Base-by-base conservation (phyloP, 345 rosid species). In the Garcia nutans region DNA sequence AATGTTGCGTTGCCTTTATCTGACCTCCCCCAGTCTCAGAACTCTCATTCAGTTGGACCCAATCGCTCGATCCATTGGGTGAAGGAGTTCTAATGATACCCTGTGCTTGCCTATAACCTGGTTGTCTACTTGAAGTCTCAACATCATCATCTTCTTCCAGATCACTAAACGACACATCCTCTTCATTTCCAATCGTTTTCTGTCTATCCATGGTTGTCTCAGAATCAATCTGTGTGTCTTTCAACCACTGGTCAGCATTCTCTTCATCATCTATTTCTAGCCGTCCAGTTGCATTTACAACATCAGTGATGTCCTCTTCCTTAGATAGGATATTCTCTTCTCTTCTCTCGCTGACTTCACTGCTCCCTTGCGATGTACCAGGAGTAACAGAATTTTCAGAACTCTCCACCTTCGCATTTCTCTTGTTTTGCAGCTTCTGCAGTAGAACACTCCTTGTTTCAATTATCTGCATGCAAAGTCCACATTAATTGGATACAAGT, bases 91-190 rank as follows among this genome's bases (percentile, higher is more conserved):
- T 80, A 10, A 59, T 10, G 16, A 62, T 16, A 9, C 61, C 78
- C 59, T 74, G 76, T 42, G 75, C 49, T n/a, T 49, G 72, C 24
- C 44, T 84, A 60, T 44, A 65, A 26, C 74, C 62, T 17, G 82
- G 78, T 45, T 63, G 71, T 82, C 85, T 84, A 47, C 66, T 52
- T 0, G 86, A 76, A 65, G 60, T 79, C 68, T 84, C 81, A 33
- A 65, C 78, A 8, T 78, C 78, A 20, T 83, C 83, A 2, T 89
- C 92, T 62, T 88, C 96, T n/a, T n/a, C n/a, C 82, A 89, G 75
- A 80, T 91, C 96, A 70, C 93, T 89, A 74, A 89, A 89, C 2
- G 88, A 87, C 64, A 88, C 82, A 63, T 83, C 88, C 63, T 79
- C 88, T 62, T 83, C 89, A 19, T 74, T 73, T 78, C 75, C 81